phyloP scores from a whole-genome alignment of 2,329 filamentous ascomycete genomes.

The Lachnellula cervina region DNA sequence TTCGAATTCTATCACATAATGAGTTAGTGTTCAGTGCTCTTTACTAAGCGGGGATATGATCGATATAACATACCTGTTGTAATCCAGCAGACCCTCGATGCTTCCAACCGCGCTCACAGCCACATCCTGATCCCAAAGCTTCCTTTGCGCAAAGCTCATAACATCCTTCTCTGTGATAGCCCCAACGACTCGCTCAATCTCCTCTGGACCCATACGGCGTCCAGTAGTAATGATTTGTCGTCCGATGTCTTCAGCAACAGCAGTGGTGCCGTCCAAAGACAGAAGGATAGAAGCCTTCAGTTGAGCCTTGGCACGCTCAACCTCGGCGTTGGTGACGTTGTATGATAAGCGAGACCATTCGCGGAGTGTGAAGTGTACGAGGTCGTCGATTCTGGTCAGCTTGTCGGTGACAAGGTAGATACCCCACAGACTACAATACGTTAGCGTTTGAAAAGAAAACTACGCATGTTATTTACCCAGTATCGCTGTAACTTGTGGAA shows the following conservation, averaged over 20 bases:
- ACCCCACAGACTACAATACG: constrained; percentile 78
- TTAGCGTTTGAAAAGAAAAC: constrained; percentile 33
- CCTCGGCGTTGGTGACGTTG: constrained; percentile 83
- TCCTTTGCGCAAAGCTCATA: constrained; percentile 91
- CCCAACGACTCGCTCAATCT: constrained; percentile 90
- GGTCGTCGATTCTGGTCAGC: constrained; percentile 81
- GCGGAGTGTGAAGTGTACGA: constrained; percentile 95
- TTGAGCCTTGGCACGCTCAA: constrained; percentile 98
- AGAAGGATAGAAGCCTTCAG: constrained; percentile 97
- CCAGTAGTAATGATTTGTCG: constrained; percentile 98
- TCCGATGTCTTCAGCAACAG: constrained; percentile 96
- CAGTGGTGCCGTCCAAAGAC: constrained; percentile 94
- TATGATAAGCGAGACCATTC: constrained; percentile 95
- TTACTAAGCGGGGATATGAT: not conserved
- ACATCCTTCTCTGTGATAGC: constrained; percentile 92
- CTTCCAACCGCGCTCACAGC: constrained; percentile 88
- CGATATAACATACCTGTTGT: constrained; percentile 5
- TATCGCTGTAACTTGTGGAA: constrained; percentile 98
- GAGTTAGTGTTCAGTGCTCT: not conserved
- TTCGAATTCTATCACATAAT: constrained; percentile 48
- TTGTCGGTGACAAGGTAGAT: constrained; percentile 97
- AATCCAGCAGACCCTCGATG: constrained; percentile 63
- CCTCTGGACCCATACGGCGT: constrained; percentile 81
- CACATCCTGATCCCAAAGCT: constrained; percentile 96
- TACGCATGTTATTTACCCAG: constrained; percentile 63